These are phyloP conservation scores for Suhomyces xylopsoci DNA, from an alignment of 805 yeast species.

Conservation along the genomic window DNA sequence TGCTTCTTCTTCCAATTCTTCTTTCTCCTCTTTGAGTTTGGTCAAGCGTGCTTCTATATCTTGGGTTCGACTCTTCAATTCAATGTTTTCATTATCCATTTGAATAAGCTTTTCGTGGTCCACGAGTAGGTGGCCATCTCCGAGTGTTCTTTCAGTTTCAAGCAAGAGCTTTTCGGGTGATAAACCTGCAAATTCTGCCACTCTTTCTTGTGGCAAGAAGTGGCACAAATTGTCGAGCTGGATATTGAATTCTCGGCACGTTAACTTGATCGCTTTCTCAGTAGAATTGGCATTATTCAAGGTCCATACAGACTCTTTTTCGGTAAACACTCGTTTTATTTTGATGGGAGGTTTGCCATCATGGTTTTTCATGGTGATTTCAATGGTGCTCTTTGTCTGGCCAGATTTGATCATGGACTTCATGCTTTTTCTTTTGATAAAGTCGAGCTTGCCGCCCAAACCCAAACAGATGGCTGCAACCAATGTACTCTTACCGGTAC, in stretches of 20 bases:
- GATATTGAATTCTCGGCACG: conserved; percentile 55
- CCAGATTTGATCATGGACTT: conserved; percentile 77
- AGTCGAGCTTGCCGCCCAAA: conserved; percentile 71
- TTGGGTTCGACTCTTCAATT: conserved; percentile 22
- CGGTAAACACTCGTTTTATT: conserved; percentile 46
- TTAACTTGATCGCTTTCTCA: conserved; percentile 45
- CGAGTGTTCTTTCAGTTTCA: conserved; percentile 81
- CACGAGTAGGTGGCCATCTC: conserved; percentile 52
- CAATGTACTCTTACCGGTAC: conserved; percentile 91
- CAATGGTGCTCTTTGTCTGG: conserved; percentile 41
- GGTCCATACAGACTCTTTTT: conserved; percentile 50
- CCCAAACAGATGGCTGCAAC: conserved; percentile 92
- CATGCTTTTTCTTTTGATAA: conserved; percentile 66
- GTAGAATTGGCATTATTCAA: conserved; percentile 40
- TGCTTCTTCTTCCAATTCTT: conserved; percentile 44
- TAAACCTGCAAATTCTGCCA: conserved; percentile 83
- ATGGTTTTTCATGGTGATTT: conserved; percentile 46
- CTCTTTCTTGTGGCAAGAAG: conserved; percentile 92
- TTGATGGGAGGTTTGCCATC: conserved; percentile 33
- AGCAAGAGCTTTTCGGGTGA: conserved; percentile 68
- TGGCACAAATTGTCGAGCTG: conserved; percentile 92
- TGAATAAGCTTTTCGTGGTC: conserved; percentile 56
- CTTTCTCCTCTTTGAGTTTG: conserved; percentile 34
- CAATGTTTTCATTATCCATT: conserved; percentile 42
- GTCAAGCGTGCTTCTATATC: conserved; percentile 28